These are phyloP conservation scores for Santalum album DNA, from an alignment of 164 flowering plant genomes.

Conservation along the genomic window DNA sequence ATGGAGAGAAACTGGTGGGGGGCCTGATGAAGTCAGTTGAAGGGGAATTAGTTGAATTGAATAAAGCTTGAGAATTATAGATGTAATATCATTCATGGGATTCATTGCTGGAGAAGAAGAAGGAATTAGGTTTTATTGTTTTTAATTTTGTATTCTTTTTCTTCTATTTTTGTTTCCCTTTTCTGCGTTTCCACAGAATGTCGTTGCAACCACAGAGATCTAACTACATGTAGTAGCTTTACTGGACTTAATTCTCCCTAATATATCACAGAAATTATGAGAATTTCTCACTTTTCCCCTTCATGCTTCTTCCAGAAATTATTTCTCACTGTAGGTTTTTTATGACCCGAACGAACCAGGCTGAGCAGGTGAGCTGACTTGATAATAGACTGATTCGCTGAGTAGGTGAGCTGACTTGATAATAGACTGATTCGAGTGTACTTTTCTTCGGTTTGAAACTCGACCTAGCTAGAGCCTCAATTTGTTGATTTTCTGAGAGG, in stretches of 20 bases:
- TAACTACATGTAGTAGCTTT: constrained; percentile 25
- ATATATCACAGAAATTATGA: constrained; percentile 29
- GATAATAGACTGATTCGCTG: too few relatives aligned
- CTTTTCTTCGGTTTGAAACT: too few relatives aligned
- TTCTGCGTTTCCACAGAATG: constrained; percentile 24
- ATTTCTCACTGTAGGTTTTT: too few relatives aligned
- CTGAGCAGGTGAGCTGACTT: too few relatives aligned
- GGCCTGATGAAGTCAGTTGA: constrained; percentile 22
- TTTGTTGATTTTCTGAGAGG: too few relatives aligned
- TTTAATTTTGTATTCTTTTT: constrained; percentile 5
- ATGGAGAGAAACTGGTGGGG: too few relatives aligned
- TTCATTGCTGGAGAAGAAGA: constrained; percentile 18
- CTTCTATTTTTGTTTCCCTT: constrained; percentile 3
- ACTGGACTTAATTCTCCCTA: constrained; percentile 21
- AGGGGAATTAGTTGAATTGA: constrained; percentile 18
- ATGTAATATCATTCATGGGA: constrained; percentile 33
- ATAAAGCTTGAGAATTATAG: constrained; percentile 29
- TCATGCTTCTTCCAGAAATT: too few relatives aligned
- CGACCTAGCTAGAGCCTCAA: too few relatives aligned
- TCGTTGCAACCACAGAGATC: constrained; percentile 23
- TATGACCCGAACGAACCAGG: too few relatives aligned
- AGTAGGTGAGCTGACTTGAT: too few relatives aligned
- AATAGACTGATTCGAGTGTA: too few relatives aligned
- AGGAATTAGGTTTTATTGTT: constrained; percentile 24
- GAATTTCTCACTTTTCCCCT: too few relatives aligned